phyloP scores from a whole-genome alignment of 164 flowering plant genomes.

The Umbilicus rupestris region DNA sequence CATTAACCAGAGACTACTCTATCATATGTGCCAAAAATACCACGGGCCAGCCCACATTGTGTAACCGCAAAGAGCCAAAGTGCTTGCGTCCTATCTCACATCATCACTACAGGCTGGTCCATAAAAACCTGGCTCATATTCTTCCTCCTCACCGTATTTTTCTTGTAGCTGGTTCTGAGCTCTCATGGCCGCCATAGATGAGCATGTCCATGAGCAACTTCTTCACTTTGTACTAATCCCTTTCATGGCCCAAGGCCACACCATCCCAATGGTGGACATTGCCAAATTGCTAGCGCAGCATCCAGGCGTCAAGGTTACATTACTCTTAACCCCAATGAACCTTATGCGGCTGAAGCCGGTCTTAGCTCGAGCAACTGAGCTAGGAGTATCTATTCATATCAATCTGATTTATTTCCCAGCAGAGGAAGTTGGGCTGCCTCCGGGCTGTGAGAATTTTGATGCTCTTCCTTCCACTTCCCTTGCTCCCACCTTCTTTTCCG shows the following conservation, averaged over 20 bases:
- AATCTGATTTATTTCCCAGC: not conserved
- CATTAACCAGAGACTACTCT: too few species aligned
- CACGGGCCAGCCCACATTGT: too few species aligned
- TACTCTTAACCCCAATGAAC: constrained; percentile 9
- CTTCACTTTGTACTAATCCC: constrained; percentile 15
- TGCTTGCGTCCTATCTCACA: too few species aligned
- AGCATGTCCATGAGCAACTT: too few species aligned
- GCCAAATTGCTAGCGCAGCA: constrained; percentile 11
- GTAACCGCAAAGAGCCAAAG: too few species aligned
- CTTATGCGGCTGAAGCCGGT: not conserved
- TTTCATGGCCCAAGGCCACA: constrained; percentile 17
- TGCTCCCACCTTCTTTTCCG: not conserved
- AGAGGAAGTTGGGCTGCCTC: constrained; percentile 8
- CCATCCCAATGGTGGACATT: constrained; percentile 16
- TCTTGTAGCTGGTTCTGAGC: too few species aligned
- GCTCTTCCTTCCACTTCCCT: constrained; percentile 5
- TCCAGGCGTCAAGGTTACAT: constrained; percentile 8
- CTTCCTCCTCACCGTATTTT: too few species aligned
- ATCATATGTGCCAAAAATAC: too few species aligned
- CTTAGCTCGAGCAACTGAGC: not conserved
- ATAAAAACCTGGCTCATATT: too few species aligned
- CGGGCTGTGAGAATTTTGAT: constrained; percentile 8
- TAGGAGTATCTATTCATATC: not conserved
- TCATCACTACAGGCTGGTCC: too few species aligned
- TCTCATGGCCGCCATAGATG: not conserved